Conservation (phyloP, 2,329 filamentous ascomycete genomes). For the Alternaria angustiovoidea region DNA sequence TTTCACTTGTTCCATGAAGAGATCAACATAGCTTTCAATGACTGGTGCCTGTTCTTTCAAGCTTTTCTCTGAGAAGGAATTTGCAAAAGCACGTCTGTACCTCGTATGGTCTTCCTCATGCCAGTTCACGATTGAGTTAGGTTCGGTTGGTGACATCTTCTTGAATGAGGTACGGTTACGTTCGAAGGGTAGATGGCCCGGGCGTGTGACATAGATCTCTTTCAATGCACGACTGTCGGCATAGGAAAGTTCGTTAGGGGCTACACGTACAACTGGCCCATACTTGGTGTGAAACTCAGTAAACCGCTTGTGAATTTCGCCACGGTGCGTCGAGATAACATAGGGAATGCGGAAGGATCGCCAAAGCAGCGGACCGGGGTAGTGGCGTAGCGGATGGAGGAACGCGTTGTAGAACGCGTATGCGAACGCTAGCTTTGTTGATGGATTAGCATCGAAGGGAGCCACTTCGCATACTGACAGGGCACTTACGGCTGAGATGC, state of each 20-base stretch:
- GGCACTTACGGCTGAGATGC: conserved; percentile 7
- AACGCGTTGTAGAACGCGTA: conserved; percentile 39
- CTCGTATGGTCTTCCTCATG: conserved; percentile 35
- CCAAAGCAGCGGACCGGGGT: conserved; percentile 43
- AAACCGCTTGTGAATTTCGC: conserved; percentile 34
- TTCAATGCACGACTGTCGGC: conserved; percentile 36
- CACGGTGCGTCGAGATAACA: conserved; percentile 37
- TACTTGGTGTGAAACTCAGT: conserved; percentile 37
- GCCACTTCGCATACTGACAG: neutral
- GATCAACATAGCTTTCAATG: conserved; percentile 34
- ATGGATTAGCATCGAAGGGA: neutral
- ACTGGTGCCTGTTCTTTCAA: conserved; percentile 35
- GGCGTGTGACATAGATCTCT: conserved; percentile 39
- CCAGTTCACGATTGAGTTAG: conserved; percentile 34
- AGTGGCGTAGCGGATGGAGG: conserved; percentile 36
- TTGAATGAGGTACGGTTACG: conserved; percentile 38
- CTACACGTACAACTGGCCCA: conserved; percentile 39
- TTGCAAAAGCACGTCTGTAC: conserved; percentile 36
- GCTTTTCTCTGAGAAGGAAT: conserved; percentile 40
- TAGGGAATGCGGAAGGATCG: conserved; percentile 36
- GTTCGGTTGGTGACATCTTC: conserved; percentile 35
- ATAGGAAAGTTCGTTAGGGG: conserved; percentile 42
- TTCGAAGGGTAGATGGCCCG: conserved; percentile 33
- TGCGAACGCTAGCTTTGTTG: conserved; percentile 7
- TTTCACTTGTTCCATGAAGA: conserved; percentile 33